Evolutionary conservation across 306 rosid genomes (phyloP).

Genomic region (Sphenostylis stenocarpa): DNA sequence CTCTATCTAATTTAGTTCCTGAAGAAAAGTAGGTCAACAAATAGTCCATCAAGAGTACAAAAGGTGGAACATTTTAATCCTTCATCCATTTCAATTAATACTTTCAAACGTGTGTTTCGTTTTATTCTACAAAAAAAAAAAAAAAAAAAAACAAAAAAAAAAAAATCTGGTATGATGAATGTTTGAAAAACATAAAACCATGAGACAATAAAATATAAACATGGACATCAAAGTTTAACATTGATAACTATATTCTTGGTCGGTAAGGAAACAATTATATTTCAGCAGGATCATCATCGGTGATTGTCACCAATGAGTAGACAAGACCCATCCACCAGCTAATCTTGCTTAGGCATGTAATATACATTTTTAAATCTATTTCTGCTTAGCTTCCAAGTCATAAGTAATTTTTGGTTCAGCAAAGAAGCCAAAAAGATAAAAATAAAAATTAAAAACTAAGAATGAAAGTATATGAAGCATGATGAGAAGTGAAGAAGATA

Average conservation of each 20-base stretch:
- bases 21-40: no score
- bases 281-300: not conserved
- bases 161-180: no score
- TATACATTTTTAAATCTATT: not conserved
- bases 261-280: not conserved
- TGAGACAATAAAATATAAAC: not conserved
- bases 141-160: no score
- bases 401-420: not conserved
- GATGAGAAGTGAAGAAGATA: not conserved
- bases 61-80: no score
- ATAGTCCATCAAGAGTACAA: no score
- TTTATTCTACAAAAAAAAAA: no score
- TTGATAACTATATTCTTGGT: not conserved
- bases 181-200: not conserved
- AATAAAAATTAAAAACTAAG: no score
- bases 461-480: not conserved
- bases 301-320: not conserved
- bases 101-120: no score
- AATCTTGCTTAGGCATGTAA: constrained; percentile 16
- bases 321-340: not conserved
- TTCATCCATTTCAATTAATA: no score
- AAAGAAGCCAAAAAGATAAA: not conserved
- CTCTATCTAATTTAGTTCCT: no score
- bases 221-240: not conserved
- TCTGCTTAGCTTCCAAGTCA: constrained; percentile 18